phyloP scores from a whole-genome alignment of 768 basidiomycete species.

The Lyophyllum semitale region DNA sequence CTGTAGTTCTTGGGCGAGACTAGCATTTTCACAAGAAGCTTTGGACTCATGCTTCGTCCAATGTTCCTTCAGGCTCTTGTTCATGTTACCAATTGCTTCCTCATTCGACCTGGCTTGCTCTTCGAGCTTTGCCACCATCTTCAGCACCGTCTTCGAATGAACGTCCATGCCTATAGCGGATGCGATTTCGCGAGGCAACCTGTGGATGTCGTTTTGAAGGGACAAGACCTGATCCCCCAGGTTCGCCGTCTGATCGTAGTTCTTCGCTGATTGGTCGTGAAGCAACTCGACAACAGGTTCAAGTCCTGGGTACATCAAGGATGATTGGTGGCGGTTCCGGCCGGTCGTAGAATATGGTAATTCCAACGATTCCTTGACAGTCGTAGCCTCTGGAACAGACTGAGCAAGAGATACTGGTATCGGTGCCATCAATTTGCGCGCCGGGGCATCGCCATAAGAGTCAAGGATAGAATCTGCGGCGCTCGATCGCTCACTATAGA shows the following conservation, averaged over 20 bases:
- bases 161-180: background rate
- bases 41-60: background rate
- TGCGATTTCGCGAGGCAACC: slow-evolving; percentile 12
- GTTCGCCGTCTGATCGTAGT: slow-evolving; percentile 1
- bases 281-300: slow-evolving; percentile 10
- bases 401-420: background rate
- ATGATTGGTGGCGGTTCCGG: background rate
- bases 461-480: slow-evolving; percentile 25
- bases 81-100: slow-evolving; percentile 7
- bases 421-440: background rate
- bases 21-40: background rate
- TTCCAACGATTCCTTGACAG: background rate
- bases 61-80: slow-evolving; percentile 2
- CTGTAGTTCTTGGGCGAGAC: slow-evolving; percentile 5
- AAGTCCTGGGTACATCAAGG: background rate
- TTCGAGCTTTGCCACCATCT: slow-evolving; percentile 15
- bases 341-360: background rate
- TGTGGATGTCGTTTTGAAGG: slow-evolving; percentile 14
- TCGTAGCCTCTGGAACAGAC: background rate
- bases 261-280: slow-evolving; percentile 9
- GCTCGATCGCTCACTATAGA: slow-evolving; percentile 15
- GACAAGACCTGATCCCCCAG: slow-evolving; percentile 12
- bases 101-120: slow-evolving; percentile 8
- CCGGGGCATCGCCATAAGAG: slow-evolving; percentile 18
- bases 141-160: slow-evolving; percentile 2